Evolutionary conservation across 768 basidiomycete species (phyloP), one percentile per base, ranked within the genome.

Genomic region (Agaricus blazei): DNA sequence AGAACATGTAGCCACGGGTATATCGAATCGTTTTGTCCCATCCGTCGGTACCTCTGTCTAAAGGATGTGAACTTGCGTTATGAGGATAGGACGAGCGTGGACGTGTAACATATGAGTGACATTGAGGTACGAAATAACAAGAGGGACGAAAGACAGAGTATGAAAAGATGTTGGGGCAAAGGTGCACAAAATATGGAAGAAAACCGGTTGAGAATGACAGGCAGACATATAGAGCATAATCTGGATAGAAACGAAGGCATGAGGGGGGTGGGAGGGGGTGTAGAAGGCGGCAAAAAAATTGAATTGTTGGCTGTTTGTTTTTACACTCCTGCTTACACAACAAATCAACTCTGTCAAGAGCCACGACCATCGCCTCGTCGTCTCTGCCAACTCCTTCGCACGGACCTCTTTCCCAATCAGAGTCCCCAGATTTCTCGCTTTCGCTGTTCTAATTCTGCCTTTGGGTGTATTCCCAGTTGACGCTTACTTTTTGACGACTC

Each of bases 291-390:
- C 9, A 28, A 41, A n/a, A 24, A 48, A 48, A 40, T 48, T 41
- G 54, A 48, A 55, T 55, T 55, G 54, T 55, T 42, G 37, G 38
- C 8, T 48, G 46, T 55, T 55, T 48, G 46, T 55, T 43, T 55
- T 48, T 40, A 28, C 54, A 24, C 34, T 46, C 28, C 19, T 41
- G 54, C 46, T 55, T 48, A 55, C 54, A 55, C 54, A 55, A 55
- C 47, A 55, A 48, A 34, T 44, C 6, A 52, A 27, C 48, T 48
- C 42, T 55, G 46, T 55, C 54, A 55, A 47, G 41, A 40, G 38
- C 48, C 54, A 55, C 46, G 46, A 55, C 47, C 54, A 55, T 37
- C 54, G 23, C n/a, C 38, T 3, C 37, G 29, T 29, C 27, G 37
- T 48, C 40, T 4, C 29, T 55, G 38, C 7, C 46, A 31, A 34